Evolutionary conservation across 2,329 filamentous ascomycete genomes (phyloP), one percentile per base, ranked within the genome.

Genomic region (Hymenotorrendiella dingleyae): DNA sequence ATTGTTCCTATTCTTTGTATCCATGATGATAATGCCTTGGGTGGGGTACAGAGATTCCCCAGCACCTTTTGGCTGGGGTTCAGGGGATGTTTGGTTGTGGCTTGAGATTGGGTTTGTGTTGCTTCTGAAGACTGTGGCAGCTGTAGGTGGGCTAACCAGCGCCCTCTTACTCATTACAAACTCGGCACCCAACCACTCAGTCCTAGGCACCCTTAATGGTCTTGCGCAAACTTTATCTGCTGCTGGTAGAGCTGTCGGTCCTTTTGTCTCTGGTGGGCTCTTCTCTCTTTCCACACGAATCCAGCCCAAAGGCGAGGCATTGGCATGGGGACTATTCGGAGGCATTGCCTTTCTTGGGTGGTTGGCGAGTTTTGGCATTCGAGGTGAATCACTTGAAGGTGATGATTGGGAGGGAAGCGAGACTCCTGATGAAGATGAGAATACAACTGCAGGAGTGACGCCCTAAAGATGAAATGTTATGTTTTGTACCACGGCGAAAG

Each of bases 91-190:
- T 0, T 86, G 85, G 76, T 65, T 97, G 19, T 94, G 89, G 65
- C 60, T 78, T 3, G 88, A 97, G 62, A 67, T 97, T n/a, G 88
- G 85, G 0, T 61, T 79, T 11, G 80, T 94, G 0, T 67, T 98
- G 30, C 74, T 96, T 10, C 67, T 96, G 42, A 97, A 96, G 66
- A 96, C 91, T 10, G 80, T 96, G 8, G 88, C 88, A 43, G 80
- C 72, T 94, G 89, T 98, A 0, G 89, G 88, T 6, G 91, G 91
- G 0, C 63, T 98, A 46, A 94, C 90, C 2, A 93, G 88, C 60
- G 89, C 91, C 3, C 78, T 97, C 65, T 71, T 97, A 12, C 66
- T 98, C 63, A 90, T 98, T 53, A 97, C 89, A 27, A 98, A 98
- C 57, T 94, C 86, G 1, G 87, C 89, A 0, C 86, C 89, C 0